Evolutionary conservation across 2,329 filamentous ascomycete genomes (phyloP).

Genomic region (Colletotrichum acutatum): DNA sequence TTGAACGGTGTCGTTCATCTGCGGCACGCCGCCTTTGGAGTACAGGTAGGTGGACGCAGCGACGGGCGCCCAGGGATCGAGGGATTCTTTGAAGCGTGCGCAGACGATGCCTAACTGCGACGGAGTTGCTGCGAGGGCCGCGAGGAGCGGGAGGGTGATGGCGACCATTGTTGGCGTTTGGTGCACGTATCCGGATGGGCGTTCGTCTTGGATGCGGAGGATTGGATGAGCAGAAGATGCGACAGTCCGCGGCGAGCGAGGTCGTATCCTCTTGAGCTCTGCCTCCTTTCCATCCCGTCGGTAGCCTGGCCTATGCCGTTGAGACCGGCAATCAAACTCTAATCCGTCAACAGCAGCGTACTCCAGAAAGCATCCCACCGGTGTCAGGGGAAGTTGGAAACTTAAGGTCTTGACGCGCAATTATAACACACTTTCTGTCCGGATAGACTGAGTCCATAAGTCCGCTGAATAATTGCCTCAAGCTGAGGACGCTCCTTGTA

Average conservation of each 20-base stretch:
- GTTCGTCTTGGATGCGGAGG: too few relatives aligned
- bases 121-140: not conserved
- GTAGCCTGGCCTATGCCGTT: not conserved
- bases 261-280: not conserved
- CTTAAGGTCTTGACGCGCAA: not conserved
- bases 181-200: too few relatives aligned
- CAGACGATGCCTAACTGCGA: conserved; percentile 25
- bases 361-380: not conserved
- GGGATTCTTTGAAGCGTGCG: conserved; percentile 32
- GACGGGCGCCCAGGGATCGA: conserved; percentile 28
- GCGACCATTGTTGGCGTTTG: not conserved
- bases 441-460: not conserved
- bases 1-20: conserved; percentile 27
- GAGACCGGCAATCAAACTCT: not conserved
- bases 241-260: too few relatives aligned
- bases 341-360: not conserved
- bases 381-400: not conserved
- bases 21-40: conserved; percentile 29
- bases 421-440: not conserved
- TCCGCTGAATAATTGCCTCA: not conserved
- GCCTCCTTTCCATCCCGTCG: not conserved
- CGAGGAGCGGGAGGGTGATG: not conserved
- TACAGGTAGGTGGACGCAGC: conserved; percentile 32
- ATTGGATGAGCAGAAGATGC: too few relatives aligned
- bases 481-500: not conserved